Conservation (phyloP, 768 basidiomycete genomes). For the Boletus bicolor region DNA sequence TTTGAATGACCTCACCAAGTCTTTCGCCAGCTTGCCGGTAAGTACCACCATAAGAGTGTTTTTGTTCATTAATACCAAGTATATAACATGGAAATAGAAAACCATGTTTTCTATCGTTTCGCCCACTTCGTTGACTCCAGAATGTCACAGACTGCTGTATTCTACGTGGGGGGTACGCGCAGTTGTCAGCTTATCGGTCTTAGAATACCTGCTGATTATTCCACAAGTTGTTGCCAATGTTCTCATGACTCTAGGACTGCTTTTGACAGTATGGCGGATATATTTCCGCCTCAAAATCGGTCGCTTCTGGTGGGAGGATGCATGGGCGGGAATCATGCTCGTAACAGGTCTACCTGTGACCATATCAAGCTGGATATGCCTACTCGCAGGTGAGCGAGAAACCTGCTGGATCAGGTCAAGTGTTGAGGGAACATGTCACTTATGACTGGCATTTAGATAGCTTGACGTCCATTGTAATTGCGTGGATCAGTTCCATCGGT, state of each 20-base stretch:
- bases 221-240: not conserved
- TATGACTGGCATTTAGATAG: no score
- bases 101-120: not conserved
- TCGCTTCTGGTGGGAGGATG: constrained; percentile 17
- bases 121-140: not conserved
- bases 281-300: constrained; percentile 4
- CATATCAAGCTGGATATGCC: not conserved
- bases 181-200: not conserved
- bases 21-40: not conserved
- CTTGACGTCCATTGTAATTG: no score
- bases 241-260: not conserved
- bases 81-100: no score
- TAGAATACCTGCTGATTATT: not conserved
- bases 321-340: constrained; percentile 4
- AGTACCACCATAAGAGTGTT: not conserved
- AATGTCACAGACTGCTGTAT: not conserved
- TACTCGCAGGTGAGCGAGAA: not conserved
- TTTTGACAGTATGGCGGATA: constrained; percentile 2
- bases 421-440: not conserved
- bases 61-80: not conserved
- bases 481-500: not conserved
- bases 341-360: not conserved
- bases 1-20: no score
- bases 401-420: not conserved
- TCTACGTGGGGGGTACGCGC: not conserved